Evolutionary conservation across 441 rosid genomes (phyloP).

Genomic region (Corymbia calophylla): DNA sequence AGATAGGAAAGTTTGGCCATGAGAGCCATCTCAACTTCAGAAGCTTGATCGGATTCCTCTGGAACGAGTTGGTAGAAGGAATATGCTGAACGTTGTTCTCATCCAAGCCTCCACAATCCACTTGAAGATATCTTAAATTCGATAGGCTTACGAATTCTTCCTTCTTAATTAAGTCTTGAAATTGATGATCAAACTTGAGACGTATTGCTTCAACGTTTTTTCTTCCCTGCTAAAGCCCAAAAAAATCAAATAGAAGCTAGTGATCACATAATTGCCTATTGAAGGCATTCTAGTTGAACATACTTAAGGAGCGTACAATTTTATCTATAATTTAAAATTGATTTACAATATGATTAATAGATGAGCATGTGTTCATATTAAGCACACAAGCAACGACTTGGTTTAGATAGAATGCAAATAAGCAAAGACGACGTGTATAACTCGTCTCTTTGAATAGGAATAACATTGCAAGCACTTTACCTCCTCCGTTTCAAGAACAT

Average conservation of each 20-base stretch:
- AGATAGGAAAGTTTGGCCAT: not conserved
- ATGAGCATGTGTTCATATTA: not conserved
- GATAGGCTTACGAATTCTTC: not conserved
- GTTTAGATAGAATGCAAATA: too few species aligned
- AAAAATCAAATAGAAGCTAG: not conserved
- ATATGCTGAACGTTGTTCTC: rapidly evolving
- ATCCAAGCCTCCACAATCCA: not conserved
- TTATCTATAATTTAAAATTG: too few species aligned
- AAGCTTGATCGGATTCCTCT: rapidly evolving
- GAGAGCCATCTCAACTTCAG: not conserved
- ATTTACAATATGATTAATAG: not conserved
- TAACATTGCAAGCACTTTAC: too few species aligned
- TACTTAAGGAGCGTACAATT: not conserved
- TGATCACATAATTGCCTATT: not conserved
- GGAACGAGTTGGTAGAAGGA: rapidly evolving
- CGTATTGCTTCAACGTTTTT: not conserved
- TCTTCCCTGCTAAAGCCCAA: not conserved
- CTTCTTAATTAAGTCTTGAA: not conserved
- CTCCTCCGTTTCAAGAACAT: not conserved
- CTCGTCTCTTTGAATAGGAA: too few species aligned
- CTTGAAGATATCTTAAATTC: not conserved
- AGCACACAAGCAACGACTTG: not conserved
- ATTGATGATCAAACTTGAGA: not conserved
- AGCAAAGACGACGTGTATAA: too few species aligned
- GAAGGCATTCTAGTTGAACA: not conserved